Evolutionary conservation across 192 early-diverging fungal genomes (phyloP).

Genomic region (Physocladia obscura): DNA sequence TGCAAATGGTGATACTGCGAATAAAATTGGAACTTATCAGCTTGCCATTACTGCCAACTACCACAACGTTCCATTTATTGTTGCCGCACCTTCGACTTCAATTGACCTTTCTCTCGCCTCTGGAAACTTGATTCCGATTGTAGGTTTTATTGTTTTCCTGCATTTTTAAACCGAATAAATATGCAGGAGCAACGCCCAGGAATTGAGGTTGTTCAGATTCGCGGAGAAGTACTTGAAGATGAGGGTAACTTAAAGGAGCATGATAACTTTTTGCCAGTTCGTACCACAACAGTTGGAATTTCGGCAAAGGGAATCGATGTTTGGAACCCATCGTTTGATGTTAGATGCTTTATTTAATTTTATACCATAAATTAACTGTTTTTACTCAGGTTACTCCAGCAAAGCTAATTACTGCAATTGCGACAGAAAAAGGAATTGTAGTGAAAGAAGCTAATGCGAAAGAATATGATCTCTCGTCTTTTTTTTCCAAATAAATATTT

Average conservation of each 20-base stretch:
- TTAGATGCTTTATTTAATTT: slow-evolving; percentile 25
- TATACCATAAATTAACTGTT: neutral
- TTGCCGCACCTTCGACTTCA: slow-evolving; percentile 92
- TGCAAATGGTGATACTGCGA: slow-evolving; percentile 95
- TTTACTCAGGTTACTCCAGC: slow-evolving; percentile 74
- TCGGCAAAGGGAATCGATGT: slow-evolving; percentile 80
- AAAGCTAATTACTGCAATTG: slow-evolving; percentile 80
- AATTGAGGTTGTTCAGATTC: slow-evolving; percentile 70
- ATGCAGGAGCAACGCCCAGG: slow-evolving; percentile 64
- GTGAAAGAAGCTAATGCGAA: slow-evolving; percentile 40
- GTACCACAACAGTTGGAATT: slow-evolving; percentile 63
- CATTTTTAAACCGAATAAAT: neutral
- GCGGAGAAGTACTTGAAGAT: slow-evolving; percentile 52
- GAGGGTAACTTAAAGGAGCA: slow-evolving; percentile 44
- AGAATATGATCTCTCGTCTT: too few relatives aligned
- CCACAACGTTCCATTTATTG: slow-evolving; percentile 86
- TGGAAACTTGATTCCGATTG: slow-evolving; percentile 84
- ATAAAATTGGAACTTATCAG: slow-evolving; percentile 99
- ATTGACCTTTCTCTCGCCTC: slow-evolving; percentile 74
- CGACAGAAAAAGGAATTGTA: slow-evolving; percentile 86
- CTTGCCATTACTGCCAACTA: slow-evolving; percentile 86
- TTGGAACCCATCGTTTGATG: slow-evolving; percentile 98
- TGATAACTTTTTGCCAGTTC: slow-evolving; percentile 22
- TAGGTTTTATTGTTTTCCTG: neutral
- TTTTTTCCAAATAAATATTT: too few relatives aligned